phyloP scores from a whole-genome alignment of 2,329 filamentous ascomycete genomes.

The Didymella glomerata region DNA sequence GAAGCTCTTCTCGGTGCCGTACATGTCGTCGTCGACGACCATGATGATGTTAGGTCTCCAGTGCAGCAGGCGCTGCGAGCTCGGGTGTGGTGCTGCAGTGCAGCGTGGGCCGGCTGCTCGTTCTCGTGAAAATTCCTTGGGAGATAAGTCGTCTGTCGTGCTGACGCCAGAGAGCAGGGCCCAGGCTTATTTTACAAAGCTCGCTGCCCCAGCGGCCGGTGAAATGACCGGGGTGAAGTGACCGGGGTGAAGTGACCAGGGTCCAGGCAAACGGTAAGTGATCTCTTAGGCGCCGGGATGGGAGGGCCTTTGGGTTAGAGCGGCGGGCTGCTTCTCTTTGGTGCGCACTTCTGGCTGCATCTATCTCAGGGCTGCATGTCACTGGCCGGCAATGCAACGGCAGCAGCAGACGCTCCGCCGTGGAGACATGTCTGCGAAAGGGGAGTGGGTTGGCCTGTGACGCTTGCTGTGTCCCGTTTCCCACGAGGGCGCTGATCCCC shows the following conservation, averaged over 20 bases:
- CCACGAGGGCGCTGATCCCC: slow-evolving; percentile 16
- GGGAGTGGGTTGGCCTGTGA: slow-evolving; percentile 6
- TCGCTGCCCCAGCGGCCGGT: not conserved
- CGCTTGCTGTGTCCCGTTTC: slow-evolving; percentile 12
- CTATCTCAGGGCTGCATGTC: slow-evolving; percentile 11
- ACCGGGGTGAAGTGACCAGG: slow-evolving; percentile 20
- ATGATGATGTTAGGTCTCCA: slow-evolving; percentile 19
- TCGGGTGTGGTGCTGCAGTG: slow-evolving; percentile 28
- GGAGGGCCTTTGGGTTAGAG: slow-evolving; percentile 15
- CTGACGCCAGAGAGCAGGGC: slow-evolving; percentile 15
- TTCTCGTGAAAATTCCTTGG: slow-evolving; percentile 12
- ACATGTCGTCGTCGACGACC: slow-evolving; percentile 48
- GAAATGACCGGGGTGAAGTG: slow-evolving; percentile 4
- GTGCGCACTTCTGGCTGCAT: not conserved
- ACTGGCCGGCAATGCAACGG: slow-evolving; percentile 19
- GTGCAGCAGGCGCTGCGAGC: slow-evolving; percentile 32
- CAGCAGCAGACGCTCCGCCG: slow-evolving; percentile 10
- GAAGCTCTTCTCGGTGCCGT: slow-evolving; percentile 52
- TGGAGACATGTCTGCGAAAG: slow-evolving; percentile 15
- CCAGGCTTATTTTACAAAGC: slow-evolving; percentile 18
- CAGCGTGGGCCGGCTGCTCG: slow-evolving; percentile 16
- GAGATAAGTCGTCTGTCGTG: slow-evolving; percentile 12
- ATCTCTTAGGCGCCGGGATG: slow-evolving; percentile 9
- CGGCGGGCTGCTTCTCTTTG: slow-evolving; percentile 1
- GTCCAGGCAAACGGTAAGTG: slow-evolving; percentile 20